These are phyloP conservation scores for Perkinsus marinus DNA, from an alignment of 169 alveolate genomes.

Conservation along the genomic window DNA sequence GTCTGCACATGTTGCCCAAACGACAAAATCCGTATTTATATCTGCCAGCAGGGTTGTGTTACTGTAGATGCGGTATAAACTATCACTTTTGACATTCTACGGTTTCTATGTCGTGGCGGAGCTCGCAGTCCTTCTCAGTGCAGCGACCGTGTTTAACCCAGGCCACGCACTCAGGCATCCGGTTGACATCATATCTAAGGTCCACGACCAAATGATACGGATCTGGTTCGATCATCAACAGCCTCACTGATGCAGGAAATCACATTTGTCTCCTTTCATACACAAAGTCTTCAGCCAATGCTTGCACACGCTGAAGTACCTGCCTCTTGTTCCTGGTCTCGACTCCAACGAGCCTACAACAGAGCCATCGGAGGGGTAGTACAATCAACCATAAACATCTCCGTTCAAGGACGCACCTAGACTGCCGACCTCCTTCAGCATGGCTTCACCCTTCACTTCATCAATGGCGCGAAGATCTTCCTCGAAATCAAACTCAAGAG, in stretches of 20 bases:
- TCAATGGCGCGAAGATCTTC: neutral
- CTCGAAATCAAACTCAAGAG: neutral
- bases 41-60: neutral
- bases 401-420: neutral
- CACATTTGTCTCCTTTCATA: conserved; percentile 74
- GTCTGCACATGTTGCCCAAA: neutral
- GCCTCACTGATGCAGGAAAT: conserved; percentile 67
- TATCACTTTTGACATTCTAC: neutral
- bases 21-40: neutral
- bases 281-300: conserved; percentile 77
- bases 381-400: no score
- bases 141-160: neutral
- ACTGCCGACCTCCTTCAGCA: neutral
- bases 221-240: conserved; percentile 38
- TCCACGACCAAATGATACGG: neutral
- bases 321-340: conserved; percentile 43
- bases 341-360: neutral
- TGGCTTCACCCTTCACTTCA: neutral
- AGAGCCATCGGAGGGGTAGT: no score
- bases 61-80: neutral
- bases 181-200: neutral
- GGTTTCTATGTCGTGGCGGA: neutral
- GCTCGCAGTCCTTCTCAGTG: neutral
- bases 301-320: conserved; percentile 70
- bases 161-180: neutral